Percentiles rank a stretch among this genome's conserved stretches.
Evolutionary conservation across 2,329 filamentous ascomycete species (phyloP).

Genomic region (Monilinia fructicola): DNA sequence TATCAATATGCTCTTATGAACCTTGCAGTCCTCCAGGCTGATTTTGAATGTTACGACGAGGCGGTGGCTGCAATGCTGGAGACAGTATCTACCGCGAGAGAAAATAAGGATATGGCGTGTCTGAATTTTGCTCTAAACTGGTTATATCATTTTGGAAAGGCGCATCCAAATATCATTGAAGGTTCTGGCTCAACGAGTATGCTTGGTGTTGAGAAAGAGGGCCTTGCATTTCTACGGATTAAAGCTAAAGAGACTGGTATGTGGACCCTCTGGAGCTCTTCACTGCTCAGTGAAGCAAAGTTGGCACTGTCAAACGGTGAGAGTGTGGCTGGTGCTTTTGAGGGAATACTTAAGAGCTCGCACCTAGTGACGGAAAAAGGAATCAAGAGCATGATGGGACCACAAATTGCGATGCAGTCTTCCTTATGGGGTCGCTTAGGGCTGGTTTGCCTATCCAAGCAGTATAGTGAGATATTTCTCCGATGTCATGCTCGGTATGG

Average conservation of each 20-base stretch:
- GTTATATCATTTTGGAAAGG: conserved; percentile 91
- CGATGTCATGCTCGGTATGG: conserved; percentile 65
- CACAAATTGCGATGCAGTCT: conserved; percentile 70
- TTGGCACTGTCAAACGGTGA: conserved; percentile 71
- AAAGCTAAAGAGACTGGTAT: conserved; percentile 85
- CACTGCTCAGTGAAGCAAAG: conserved; percentile 82
- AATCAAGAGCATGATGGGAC: conserved; percentile 69
- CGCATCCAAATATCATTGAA: conserved; percentile 73
- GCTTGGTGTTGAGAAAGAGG: conserved; percentile 77
- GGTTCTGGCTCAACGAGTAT: conserved; percentile 70
- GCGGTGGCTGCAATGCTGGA: conserved; percentile 94
- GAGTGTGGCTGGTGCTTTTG: conserved; percentile 63
- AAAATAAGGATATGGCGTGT: conserved; percentile 88
- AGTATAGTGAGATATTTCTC: conserved; percentile 71
- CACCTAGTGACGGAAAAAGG: conserved; percentile 78
- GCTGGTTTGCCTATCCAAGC: conserved; percentile 53
- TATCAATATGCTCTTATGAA: conserved; percentile 97
- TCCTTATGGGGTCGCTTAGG: conserved; percentile 77
- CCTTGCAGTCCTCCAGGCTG: conserved; percentile 86
- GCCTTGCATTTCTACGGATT: conserved; percentile 76
- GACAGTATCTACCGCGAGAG: conserved; percentile 88
- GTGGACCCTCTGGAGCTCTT: conserved; percentile 81
- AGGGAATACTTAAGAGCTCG: conserved; percentile 78
- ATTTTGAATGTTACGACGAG: conserved; percentile 89
- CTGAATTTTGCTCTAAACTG: conserved; percentile 95